Base-by-base conservation (phyloP, 768 basidiomycete genomes). In the Suillus discolor region DNA sequence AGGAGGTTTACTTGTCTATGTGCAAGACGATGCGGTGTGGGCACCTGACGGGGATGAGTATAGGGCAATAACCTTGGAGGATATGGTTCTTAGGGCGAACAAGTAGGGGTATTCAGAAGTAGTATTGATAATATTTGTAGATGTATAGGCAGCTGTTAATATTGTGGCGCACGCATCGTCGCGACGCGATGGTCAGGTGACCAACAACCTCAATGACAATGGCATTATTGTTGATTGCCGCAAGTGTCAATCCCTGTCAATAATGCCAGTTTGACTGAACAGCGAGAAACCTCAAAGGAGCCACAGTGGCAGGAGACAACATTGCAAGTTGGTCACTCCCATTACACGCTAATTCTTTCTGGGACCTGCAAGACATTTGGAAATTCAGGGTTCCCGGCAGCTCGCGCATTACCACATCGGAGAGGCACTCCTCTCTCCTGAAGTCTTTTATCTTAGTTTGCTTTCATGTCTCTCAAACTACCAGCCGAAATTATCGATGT, bases 1-100 rank as follows among this genome's bases (percentile, higher is more conserved):
- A 71, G 92, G 93, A 11, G 97, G 97, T 0, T 73, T 98, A 51
- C 80, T 94, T 70, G 89, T 97, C 28, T 99, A 97, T 78, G 85
- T 99, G 51, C 80, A 88, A 69, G 96, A 97, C 71, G 96, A 97
- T 78, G 96, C 96, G 1, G 93, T 98, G 16, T 99, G 96, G 91
- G 90, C 91, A 3, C 83, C 87, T 11, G 86, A 88, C 28, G 80
- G 79, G 39, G 88, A 88, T 20, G 83, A 85, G 16, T 93, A 88
- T 75, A 81, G 85, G 66, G 96, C 96, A 4, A 89, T 98, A 34
- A 81, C 89, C 11, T 76, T 98, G 73, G 94, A 97, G 71, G 91
- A 93, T 66, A 94, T 99, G 94, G 91, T 97, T 44, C 67, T 86
- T 36, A 83, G 86, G 66, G 90, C 89, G 5, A 80, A 74, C 62